A percentile compares a stretch with the other conserved stretches of the same genome.
Conservation (phyloP, 306 rosid genomes). For the Begonia fuchsioides region DNA sequence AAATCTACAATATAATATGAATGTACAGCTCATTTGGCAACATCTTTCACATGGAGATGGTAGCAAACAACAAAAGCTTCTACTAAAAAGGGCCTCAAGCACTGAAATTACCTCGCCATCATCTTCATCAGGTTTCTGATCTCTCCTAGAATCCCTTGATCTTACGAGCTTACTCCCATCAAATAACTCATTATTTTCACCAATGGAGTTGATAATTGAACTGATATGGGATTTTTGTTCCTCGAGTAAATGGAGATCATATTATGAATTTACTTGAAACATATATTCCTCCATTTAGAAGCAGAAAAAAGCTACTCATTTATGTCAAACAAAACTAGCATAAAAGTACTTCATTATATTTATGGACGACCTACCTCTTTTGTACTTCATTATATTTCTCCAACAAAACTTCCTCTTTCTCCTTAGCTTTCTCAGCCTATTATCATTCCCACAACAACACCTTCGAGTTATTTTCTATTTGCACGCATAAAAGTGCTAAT, state of each 20-base stretch:
- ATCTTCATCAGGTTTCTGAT: slow-evolving; percentile 31
- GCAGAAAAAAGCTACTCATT: too few species aligned
- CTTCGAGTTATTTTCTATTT: slow-evolving; percentile 12
- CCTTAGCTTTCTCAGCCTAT: slow-evolving; percentile 93
- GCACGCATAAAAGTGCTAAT: slow-evolving; percentile 1
- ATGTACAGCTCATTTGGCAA: too few species aligned
- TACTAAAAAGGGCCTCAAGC: background rate
- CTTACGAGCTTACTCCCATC: slow-evolving; percentile 19
- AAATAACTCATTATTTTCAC: slow-evolving; percentile 31
- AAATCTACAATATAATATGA: too few species aligned
- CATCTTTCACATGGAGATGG: too few species aligned
- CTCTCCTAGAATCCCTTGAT: slow-evolving; percentile 24
- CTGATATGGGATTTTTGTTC: slow-evolving; percentile 52
- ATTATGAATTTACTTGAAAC: too few species aligned
- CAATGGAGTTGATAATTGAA: slow-evolving; percentile 32
- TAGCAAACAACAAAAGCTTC: too few species aligned
- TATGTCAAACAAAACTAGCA: slow-evolving; percentile 31
- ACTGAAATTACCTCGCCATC: slow-evolving; percentile 40
- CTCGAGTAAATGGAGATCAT: slow-evolving; percentile 39
- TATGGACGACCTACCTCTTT: slow-evolving; percentile 82
- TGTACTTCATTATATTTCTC: slow-evolving; percentile 36
- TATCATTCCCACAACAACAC: slow-evolving; percentile 12
- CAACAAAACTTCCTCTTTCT: slow-evolving; percentile 58
- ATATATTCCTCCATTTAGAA: too few species aligned
- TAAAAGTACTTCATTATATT: slow-evolving; percentile 32